Conservation (phyloP, 345 rosid species). For the Psidium guajava region DNA sequence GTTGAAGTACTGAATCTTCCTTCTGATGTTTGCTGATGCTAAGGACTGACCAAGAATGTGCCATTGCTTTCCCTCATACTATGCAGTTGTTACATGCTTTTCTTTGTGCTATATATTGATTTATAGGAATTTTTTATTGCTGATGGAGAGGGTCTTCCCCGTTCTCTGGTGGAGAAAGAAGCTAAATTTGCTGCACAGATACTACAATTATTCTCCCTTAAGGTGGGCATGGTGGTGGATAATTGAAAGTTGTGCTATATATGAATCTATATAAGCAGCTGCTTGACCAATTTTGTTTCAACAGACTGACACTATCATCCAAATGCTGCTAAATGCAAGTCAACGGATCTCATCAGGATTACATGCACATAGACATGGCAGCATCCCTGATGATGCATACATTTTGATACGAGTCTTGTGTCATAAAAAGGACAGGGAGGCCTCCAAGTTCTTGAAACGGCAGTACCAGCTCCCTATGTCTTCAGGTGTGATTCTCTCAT, state of each 20-base stretch:
- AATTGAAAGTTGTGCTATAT: not conserved
- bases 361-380: slow-evolving; percentile 35
- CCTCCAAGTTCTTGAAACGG: slow-evolving; percentile 71
- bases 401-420: slow-evolving; percentile 79
- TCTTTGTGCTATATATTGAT: not conserved
- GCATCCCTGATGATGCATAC: slow-evolving; percentile 52
- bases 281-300: not conserved
- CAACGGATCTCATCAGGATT: slow-evolving; percentile 54
- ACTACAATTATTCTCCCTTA: slow-evolving; percentile 60
- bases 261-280: not conserved
- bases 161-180: slow-evolving; percentile 77
- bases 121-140: slow-evolving; percentile 85
- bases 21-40: not conserved
- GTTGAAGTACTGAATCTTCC: not conserved
- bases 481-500: slow-evolving; percentile 48
- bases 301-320: slow-evolving; percentile 68
- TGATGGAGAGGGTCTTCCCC: slow-evolving; percentile 90
- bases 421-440: slow-evolving; percentile 87
- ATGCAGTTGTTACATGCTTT: not conserved
- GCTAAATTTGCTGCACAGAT: slow-evolving; percentile 62
- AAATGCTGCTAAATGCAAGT: slow-evolving; percentile 84
- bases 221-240: slow-evolving; percentile 31
- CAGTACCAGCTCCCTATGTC: slow-evolving; percentile 92
- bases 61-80: not conserved
- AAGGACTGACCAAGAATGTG: not conserved